phyloP scores from a whole-genome alignment of 257 asterid species.

The Ilex aquifolium region DNA sequence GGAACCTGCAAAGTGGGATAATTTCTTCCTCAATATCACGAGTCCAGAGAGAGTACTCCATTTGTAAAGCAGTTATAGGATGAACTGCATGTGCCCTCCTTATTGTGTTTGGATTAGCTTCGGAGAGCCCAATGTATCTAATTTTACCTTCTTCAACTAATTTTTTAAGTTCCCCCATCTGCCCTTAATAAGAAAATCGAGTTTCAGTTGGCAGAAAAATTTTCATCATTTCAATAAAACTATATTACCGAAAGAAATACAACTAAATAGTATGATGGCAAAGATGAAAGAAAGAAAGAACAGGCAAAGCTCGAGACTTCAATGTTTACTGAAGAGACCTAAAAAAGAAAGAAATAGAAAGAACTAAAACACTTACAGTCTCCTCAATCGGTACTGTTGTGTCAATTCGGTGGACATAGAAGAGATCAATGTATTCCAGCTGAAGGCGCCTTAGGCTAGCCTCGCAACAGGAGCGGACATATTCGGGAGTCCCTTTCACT shows the following conservation, averaged over 20 bases:
- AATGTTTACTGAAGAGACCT: no score
- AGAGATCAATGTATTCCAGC: slow-evolving; percentile 50
- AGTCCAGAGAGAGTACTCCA: slow-evolving; percentile 59
- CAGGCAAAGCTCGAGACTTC: background rate
- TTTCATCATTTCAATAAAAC: no score
- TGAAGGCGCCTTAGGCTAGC: slow-evolving; percentile 48
- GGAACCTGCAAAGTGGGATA: slow-evolving; percentile 49
- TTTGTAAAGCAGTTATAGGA: slow-evolving; percentile 48
- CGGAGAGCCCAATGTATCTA: slow-evolving; percentile 49
- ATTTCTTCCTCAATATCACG: slow-evolving; percentile 48
- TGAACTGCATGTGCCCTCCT: slow-evolving; percentile 56
- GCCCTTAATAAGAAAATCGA: background rate
- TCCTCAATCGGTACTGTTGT: slow-evolving; percentile 48
- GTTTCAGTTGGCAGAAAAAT: background rate
- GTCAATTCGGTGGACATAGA: slow-evolving; percentile 42
- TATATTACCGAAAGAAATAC: no score
- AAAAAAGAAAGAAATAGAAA: background rate
- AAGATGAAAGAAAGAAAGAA: no score
- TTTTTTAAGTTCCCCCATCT: slow-evolving; percentile 52
- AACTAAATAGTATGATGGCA: no score
- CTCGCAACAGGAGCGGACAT: slow-evolving; percentile 39
- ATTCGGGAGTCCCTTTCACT: slow-evolving; percentile 27
- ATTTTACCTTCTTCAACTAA: slow-evolving; percentile 54
- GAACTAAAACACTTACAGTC: slow-evolving; percentile 29
- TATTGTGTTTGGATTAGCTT: slow-evolving; percentile 45